Base-by-base conservation (phyloP, 768 basidiomycete genomes). In the Scleroderma bovista region DNA sequence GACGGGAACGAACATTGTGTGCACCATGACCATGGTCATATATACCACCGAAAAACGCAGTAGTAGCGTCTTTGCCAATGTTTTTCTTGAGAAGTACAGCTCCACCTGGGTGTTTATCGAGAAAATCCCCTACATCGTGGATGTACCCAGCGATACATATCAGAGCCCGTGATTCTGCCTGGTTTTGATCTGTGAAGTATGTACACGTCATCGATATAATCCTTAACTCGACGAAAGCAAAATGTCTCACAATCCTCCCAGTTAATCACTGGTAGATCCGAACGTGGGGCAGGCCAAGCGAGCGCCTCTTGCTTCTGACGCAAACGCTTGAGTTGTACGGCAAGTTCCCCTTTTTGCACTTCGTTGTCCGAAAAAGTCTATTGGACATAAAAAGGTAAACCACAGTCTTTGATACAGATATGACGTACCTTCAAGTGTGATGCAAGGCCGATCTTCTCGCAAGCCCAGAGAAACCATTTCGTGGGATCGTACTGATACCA, bases 81-180 rank as follows among this genome's bases (percentile, higher is more conserved):
- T 84, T 80, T 69, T 87, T 86, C 61, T 82, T 76, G 50, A 95
- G 70, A 15, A 91, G 70, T 63, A 88, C 83, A 6, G 83, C 79
- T 9, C 92, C 92, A 57, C 92, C 92, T 7, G 92, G 92, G 65
- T 95, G 92, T 60, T 93, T 87, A 46, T 90, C 86, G 52, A 86
- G 75, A 71, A 93, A 94, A 11, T 73, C 68, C 3, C 80, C 72
- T 38, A 90, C 82, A 51, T 93, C 91, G 66, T 93, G 91, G 51
- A 95, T 93, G 74, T 88, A 92, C 6, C 92, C 92, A 33, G 88
- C 84, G 53, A 95, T 75, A 57, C 90, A 81, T 47, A 93, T 79
- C n/a, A 93, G 72, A 17, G 89, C 85, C 15, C 92, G 82, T 60
- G 81, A 84, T 58, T 76, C 67, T 9, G 84, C 66, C 65, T 93